Conservation (phyloP, 2,329 filamentous ascomycete species). For the Myriosclerotinia scirpicola region DNA sequence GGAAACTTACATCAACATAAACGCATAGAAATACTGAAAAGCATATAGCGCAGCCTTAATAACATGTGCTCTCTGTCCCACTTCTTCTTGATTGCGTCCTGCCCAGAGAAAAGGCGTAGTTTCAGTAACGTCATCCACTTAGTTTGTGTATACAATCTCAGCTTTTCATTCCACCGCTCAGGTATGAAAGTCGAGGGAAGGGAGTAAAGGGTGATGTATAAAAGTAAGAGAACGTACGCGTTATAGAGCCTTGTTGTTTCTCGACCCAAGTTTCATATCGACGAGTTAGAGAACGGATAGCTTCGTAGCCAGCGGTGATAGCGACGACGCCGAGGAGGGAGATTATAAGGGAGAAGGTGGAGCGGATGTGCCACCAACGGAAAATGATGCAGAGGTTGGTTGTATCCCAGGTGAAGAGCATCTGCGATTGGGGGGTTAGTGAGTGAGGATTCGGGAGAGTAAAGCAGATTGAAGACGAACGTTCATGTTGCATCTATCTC, state of each 20-base stretch:
- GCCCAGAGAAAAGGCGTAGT: conserved; percentile 62
- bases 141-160: conserved; percentile 31
- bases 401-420: conserved; percentile 98
- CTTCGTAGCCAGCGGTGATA: conserved; percentile 91
- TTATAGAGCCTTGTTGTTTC: conserved; percentile 32
- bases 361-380: conserved; percentile 81
- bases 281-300: conserved; percentile 72
- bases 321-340: conserved; percentile 81
- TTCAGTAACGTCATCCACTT: conserved; percentile 53
- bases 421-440: conserved; percentile 53
- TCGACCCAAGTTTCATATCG: conserved; percentile 64
- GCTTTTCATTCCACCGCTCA: conserved; percentile 29
- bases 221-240: conserved; percentile 35
- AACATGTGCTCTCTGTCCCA: conserved; percentile 68
- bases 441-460: not conserved
- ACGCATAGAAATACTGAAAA: conserved; percentile 95
- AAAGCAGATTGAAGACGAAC: conserved; percentile 50
- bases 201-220: conserved; percentile 1
- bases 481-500: conserved; percentile 83
- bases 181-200: conserved; percentile 25
- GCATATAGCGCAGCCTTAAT: conserved; percentile 84
- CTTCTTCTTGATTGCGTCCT: conserved; percentile 68
- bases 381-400: conserved; percentile 96
- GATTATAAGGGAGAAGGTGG: conserved; percentile 70
- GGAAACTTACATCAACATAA: conserved; percentile 92